phyloP scores from a whole-genome alignment of 2,329 filamentous ascomycete species.

The Ophiostoma perfectum region DNA sequence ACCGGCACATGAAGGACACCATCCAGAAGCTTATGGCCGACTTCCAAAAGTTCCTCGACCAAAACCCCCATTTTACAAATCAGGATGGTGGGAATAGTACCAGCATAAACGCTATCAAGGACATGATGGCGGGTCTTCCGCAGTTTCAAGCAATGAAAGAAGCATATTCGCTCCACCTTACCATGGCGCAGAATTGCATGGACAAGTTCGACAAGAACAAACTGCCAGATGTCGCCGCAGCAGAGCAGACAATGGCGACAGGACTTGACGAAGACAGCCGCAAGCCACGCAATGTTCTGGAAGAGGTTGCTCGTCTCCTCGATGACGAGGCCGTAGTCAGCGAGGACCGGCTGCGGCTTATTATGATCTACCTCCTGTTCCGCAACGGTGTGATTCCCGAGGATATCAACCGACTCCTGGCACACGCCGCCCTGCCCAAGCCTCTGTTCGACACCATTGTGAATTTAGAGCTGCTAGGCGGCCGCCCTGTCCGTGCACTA shows the following conservation, averaged over 20 bases:
- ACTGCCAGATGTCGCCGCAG: slow-evolving; percentile 75
- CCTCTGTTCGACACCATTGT: slow-evolving; percentile 66
- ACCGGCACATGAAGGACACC: slow-evolving; percentile 96
- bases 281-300: slow-evolving; percentile 83
- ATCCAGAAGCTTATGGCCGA: slow-evolving; percentile 89
- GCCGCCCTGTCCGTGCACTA: slow-evolving; percentile 59
- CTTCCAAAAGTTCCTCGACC: slow-evolving; percentile 83
- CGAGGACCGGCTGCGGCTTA: slow-evolving; percentile 73
- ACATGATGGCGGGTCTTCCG: slow-evolving; percentile 91
- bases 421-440: slow-evolving; percentile 72
- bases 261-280: slow-evolving; percentile 88
- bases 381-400: slow-evolving; percentile 77
- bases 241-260: slow-evolving; percentile 87
- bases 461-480: slow-evolving; percentile 79
- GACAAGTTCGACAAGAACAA: slow-evolving; percentile 81
- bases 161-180: slow-evolving; percentile 86
- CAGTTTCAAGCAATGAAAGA: slow-evolving; percentile 96
- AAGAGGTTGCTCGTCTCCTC: slow-evolving; percentile 78
- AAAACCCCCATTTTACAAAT: slow-evolving; percentile 89
- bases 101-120: slow-evolving; percentile 85
- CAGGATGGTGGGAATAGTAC: slow-evolving; percentile 57
- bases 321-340: slow-evolving; percentile 72
- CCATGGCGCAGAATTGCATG: slow-evolving; percentile 98
- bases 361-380: slow-evolving; percentile 81
- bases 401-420: slow-evolving; percentile 77